Conservation (phyloP, 1,139 yeast species). For the Yamadazyma triangularis region DNA sequence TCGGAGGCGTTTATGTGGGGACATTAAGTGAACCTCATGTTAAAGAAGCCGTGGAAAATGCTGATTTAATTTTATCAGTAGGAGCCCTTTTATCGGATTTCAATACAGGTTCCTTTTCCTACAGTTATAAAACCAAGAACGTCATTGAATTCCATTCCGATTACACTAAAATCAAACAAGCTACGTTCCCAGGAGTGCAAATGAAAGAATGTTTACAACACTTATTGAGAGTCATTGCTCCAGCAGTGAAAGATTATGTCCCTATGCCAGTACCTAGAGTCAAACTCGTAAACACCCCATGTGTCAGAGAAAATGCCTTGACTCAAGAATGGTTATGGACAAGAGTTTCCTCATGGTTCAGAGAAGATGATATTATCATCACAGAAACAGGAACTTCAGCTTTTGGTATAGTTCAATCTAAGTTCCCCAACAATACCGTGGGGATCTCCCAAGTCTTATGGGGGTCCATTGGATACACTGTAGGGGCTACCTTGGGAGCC, state of each 20-base stretch:
- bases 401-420: slow-evolving; percentile 76
- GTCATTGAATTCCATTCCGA: slow-evolving; percentile 89
- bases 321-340: slow-evolving; percentile 84
- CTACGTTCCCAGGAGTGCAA: slow-evolving; percentile 72
- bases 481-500: slow-evolving; percentile 84
- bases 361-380: slow-evolving; percentile 74
- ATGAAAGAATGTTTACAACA: slow-evolving; percentile 66
- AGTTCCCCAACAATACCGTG: slow-evolving; percentile 66
- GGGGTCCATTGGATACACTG: slow-evolving; percentile 89
- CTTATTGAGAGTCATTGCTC: slow-evolving; percentile 35
- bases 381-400: slow-evolving; percentile 92
- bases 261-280: slow-evolving; percentile 46
- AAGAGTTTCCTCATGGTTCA: slow-evolving; percentile 66
- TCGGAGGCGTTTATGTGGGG: slow-evolving; percentile 87
- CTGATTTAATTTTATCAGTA: slow-evolving; percentile 73
- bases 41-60: slow-evolving; percentile 66
- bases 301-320: slow-evolving; percentile 27
- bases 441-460: slow-evolving; percentile 88
- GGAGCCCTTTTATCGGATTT: slow-evolving; percentile 85
- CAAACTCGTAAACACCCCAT: slow-evolving; percentile 30
- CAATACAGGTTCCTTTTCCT: slow-evolving; percentile 87
- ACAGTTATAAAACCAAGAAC: slow-evolving; percentile 74
- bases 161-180: slow-evolving; percentile 70
- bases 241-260: slow-evolving; percentile 32
- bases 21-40: slow-evolving; percentile 73